Base-by-base conservation (phyloP, 495 filamentous ascomycete genomes). In the Podospora pseudoanserina region DNA sequence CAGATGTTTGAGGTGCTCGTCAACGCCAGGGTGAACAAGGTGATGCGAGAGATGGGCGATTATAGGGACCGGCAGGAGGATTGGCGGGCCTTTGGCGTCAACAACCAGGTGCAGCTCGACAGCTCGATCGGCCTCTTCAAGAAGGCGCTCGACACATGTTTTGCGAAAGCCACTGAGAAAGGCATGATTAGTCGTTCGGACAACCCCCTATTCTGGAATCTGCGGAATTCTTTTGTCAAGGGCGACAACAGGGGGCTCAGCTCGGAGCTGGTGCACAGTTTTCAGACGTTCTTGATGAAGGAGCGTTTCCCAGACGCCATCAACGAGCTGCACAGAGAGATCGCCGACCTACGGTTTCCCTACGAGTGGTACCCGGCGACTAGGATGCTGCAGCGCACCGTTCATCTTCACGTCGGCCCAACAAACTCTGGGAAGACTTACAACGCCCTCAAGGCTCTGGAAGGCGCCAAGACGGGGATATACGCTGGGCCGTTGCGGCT, bases 361-460 rank as follows among this genome's bases (percentile, higher is more conserved):
- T 84, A 87, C 63, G 95, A 97, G 74, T 97, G 93, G 95, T 99
- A 89, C 75, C 93, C 93, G 2, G 85, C 81, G 5, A 91, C 96
- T 23, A 86, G 96, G 61, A 81, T 86, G 20, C 79, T 93, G 66
- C 89, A 94, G 74, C 85, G 96, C 49, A 94, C 87, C 2, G 85
- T 97, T 65, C 91, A 97, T 82, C 81, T 99, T 9, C 96, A 99
- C 75, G 93, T 99, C 59, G 96, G 96, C 1, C 96, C 96, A 0
- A 99, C 96, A 2, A 99, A 99, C 79, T 97, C 94, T 5, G 96
- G 96, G 66, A 99, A 99, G 80, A 99, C 96, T 2, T 98, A 98
- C 77, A 90, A 93, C 76, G 96, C 96, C 4, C 78, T 99, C 63
- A 89, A 97, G 78, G 86, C 90, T n/a, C 86, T 99, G 9, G 90